phyloP scores from a whole-genome alignment of 2,329 filamentous ascomycete species.

The Calonectria pauciramosa region DNA sequence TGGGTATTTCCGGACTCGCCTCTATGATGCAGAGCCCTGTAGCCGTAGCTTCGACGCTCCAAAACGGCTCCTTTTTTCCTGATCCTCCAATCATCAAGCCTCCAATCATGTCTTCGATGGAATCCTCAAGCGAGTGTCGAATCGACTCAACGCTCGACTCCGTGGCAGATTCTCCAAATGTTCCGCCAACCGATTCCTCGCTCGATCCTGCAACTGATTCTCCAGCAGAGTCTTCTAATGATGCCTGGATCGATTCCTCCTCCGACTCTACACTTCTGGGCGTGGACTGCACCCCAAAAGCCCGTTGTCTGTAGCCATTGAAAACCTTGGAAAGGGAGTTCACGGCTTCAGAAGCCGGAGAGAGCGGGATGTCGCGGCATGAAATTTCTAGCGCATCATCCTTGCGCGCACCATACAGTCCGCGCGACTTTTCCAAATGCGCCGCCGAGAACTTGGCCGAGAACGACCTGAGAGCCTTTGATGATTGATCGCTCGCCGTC shows the following conservation, averaged over 20 bases:
- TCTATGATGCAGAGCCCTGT: neutral
- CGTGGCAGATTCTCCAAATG: neutral
- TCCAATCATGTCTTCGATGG: neutral
- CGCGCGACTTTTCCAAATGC: neutral
- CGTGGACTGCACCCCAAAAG: neutral
- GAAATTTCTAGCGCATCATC: neutral
- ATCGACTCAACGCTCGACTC: neutral
- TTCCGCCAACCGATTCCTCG: neutral
- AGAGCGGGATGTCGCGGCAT: neutral
- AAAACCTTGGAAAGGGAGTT: neutral
- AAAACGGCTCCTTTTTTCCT: neutral
- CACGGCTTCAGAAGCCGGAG: neutral
- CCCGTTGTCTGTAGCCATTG: neutral
- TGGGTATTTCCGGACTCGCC: neutral
- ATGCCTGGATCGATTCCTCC: neutral
- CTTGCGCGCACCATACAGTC: neutral
- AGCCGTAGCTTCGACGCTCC: neutral
- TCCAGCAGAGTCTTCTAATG: neutral
- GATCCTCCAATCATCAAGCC: neutral
- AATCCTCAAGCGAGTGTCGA: neutral
- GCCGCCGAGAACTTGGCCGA: neutral
- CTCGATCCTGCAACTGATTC: neutral
- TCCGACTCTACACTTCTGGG: neutral
- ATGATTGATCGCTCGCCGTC: neutral
- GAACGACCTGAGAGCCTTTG: neutral